Evolutionary conservation across 2,329 filamentous ascomycete species (phyloP).

Genomic region (Didymella arachidicola): DNA sequence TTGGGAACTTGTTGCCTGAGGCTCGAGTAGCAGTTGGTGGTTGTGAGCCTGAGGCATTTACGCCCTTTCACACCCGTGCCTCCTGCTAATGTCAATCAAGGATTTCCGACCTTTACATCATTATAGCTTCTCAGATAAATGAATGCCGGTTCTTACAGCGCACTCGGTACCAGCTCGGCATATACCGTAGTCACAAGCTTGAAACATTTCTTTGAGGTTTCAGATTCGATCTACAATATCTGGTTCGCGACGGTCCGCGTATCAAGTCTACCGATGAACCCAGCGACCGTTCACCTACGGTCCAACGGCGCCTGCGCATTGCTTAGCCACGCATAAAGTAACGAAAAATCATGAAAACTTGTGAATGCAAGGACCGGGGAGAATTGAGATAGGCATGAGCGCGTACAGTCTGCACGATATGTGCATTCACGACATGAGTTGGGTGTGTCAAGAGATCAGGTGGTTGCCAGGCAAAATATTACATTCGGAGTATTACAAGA

Average conservation of each 20-base stretch:
- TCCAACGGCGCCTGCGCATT: slow-evolving; percentile 15
- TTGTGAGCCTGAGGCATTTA: not conserved
- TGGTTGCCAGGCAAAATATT: slow-evolving; percentile 21
- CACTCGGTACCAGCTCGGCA: not conserved
- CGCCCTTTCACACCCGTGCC: not conserved
- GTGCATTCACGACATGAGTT: not conserved
- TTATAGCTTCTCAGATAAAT: not conserved
- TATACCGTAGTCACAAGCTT: not conserved
- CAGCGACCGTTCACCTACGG: slow-evolving; percentile 12
- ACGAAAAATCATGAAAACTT: slow-evolving; percentile 5
- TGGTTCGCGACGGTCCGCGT: slow-evolving; percentile 24
- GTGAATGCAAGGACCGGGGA: not conserved
- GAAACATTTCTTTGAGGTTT: not conserved
- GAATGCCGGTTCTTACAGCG: not conserved
- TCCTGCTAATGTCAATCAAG: not conserved
- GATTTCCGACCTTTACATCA: not conserved
- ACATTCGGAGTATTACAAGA: slow-evolving; percentile 21
- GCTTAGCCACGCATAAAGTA: slow-evolving; percentile 13
- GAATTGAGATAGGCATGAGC: not conserved
- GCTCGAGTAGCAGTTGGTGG: not conserved
- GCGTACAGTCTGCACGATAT: no score
- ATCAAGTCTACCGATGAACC: slow-evolving; percentile 11
- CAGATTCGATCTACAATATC: slow-evolving; percentile 18
- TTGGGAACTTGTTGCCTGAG: not conserved
- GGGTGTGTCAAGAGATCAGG: not conserved